Conservation (phyloP, 805 yeast species). For the Trichomonascus vanleenenianus region DNA sequence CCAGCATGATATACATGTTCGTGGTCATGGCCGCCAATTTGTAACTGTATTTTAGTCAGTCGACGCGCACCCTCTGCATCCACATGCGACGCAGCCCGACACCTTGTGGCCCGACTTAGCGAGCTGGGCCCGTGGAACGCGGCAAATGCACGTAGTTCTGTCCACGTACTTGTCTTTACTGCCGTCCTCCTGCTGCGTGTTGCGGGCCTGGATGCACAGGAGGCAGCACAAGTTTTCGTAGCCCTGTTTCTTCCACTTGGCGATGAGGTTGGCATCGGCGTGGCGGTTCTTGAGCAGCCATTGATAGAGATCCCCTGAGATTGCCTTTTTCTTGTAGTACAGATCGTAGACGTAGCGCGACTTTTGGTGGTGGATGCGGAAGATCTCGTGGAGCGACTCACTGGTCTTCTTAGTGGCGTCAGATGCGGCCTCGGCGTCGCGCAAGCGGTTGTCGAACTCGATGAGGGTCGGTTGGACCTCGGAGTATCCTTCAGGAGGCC, state of each 20-base stretch:
- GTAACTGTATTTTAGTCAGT: conserved; percentile 39
- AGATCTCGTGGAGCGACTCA: conserved; percentile 59
- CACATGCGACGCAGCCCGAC: conserved; percentile 68
- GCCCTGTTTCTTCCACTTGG: conserved; percentile 80
- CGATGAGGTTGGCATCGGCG: conserved; percentile 64
- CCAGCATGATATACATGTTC: too few relatives aligned
- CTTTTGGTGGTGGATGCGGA: conserved; percentile 62
- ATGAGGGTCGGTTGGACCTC: conserved; percentile 58
- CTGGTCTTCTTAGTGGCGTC: conserved; percentile 41
- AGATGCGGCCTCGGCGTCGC: conserved; percentile 37
- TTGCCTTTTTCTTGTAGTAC: conserved; percentile 61
- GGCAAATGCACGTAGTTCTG: conserved; percentile 58
- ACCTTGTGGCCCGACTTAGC: conserved; percentile 27
- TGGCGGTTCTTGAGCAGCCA: conserved; percentile 63
- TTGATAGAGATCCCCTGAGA: conserved; percentile 59
- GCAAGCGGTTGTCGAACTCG: conserved; percentile 51
- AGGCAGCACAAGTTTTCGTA: conserved; percentile 83
- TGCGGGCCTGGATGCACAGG: conserved; percentile 57
- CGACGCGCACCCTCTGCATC: conserved; percentile 79
- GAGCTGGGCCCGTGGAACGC: conserved; percentile 63
- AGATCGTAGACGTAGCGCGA: conserved; percentile 69
- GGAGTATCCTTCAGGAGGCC: conserved; percentile 68
- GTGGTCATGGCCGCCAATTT: too few relatives aligned
- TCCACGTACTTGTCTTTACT: not conserved
- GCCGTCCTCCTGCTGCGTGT: conserved; percentile 43